Conservation (phyloP, 345 rosid species). For the Nephelium lappaceum region DNA sequence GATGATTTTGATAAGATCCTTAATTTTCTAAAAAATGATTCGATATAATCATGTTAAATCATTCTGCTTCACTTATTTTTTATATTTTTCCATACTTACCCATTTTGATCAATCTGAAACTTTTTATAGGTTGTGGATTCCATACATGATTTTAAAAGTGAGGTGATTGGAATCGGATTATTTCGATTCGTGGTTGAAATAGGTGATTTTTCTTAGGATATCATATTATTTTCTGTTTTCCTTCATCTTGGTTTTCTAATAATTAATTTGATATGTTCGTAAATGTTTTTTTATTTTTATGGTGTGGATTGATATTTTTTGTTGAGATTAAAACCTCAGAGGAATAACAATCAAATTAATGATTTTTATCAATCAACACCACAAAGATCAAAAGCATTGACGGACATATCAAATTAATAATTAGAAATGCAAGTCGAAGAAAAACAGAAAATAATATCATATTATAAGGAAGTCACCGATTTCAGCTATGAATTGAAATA, state of each 20-base stretch:
- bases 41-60: constrained; percentile 52
- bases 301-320: not conserved
- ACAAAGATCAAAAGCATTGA: not conserved
- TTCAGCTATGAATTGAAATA: constrained; percentile 96
- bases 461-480: constrained; percentile 57
- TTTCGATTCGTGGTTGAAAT: constrained; percentile 96
- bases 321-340: not conserved
- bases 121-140: constrained; percentile 83
- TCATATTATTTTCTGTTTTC: not conserved
- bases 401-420: not conserved
- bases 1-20: constrained; percentile 94
- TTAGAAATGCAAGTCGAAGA: no score
- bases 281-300: not conserved
- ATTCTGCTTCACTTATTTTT: not conserved
- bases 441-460: not conserved
- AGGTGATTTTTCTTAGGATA: constrained; percentile 48
- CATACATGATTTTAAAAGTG: constrained; percentile 94
- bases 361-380: not conserved
- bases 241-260: not conserved
- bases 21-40: constrained; percentile 70
- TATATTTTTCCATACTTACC: not conserved
- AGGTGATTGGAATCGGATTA: constrained; percentile 98
- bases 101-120: constrained; percentile 11
- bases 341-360: no score
- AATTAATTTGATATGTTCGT: not conserved